Percentiles rank a stretch among this genome's conserved stretches.
phyloP scores from a whole-genome alignment of 805 yeast species.

The Pichia ethanolica region DNA sequence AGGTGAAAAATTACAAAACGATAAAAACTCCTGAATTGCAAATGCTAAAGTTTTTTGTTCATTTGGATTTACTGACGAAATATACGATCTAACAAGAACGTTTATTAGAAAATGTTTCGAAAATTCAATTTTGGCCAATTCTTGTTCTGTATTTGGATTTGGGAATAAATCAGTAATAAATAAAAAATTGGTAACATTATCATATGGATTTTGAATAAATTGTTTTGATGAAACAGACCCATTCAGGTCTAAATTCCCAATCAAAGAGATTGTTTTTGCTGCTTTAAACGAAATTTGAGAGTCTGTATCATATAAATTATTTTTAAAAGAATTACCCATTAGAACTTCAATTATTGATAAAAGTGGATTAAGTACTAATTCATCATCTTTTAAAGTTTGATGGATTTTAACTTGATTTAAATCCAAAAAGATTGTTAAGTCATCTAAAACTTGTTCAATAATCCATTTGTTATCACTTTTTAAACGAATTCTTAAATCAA shows the following conservation, averaged over 20 bases:
- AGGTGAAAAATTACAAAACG: conserved; percentile 15
- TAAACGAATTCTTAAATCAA: conserved; percentile 49
- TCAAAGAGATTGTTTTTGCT: conserved; percentile 60
- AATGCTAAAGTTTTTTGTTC: conserved; percentile 78
- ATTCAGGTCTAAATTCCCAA: conserved; percentile 62
- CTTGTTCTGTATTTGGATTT: conserved; percentile 58
- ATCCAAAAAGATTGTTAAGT: conserved; percentile 46
- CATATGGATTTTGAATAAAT: background rate
- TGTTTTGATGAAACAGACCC: background rate
- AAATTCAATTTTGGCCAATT: conserved; percentile 51
- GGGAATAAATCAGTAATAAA: conserved; percentile 25
- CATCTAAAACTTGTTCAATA: conserved; percentile 63
- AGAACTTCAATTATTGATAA: conserved; percentile 22
- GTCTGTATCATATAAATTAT: conserved; percentile 25
- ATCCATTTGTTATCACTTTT: conserved; percentile 62
- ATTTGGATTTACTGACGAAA: conserved; percentile 84
- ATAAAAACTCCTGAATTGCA: conserved; percentile 78
- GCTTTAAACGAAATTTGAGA: conserved; percentile 49
- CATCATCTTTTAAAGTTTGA: conserved; percentile 31
- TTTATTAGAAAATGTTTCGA: conserved; percentile 57
- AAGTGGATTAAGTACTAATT: conserved; percentile 31
- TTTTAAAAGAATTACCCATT: conserved; percentile 46
- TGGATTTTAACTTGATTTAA: conserved; percentile 45
- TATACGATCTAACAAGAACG: conserved; percentile 72
- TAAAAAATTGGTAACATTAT: conserved; percentile 11